phyloP scores from a whole-genome alignment of 2,329 filamentous ascomycete genomes.

The Talaromyces sp. region DNA sequence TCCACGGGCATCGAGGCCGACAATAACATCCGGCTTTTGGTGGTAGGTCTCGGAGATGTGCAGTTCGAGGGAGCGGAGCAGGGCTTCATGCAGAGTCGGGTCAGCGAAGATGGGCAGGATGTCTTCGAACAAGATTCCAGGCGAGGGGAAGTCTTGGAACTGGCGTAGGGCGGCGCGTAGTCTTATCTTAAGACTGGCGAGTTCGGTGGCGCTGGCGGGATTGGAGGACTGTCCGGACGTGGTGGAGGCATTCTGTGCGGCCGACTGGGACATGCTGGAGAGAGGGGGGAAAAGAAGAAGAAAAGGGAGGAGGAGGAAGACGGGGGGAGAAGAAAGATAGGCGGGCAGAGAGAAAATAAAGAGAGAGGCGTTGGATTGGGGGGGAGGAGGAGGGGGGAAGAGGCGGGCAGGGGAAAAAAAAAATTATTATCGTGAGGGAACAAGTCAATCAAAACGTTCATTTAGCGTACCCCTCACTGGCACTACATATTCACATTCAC shows the following conservation, averaged over 20 bases:
- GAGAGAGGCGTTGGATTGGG: conserved; percentile 1
- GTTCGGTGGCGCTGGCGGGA: conserved; percentile 47
- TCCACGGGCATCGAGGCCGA: conserved; percentile 88
- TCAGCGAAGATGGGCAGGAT: conserved; percentile 94
- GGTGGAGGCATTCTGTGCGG: conserved; percentile 30
- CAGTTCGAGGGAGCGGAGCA: conserved; percentile 80
- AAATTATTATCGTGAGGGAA: conserved; percentile 13
- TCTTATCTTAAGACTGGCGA: conserved; percentile 59
- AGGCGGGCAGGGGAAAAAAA: conserved; percentile 23
- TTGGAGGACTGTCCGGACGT: conserved; percentile 38
- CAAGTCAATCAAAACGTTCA: no score
- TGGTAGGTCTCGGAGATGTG: conserved; percentile 63
- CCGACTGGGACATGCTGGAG: conserved; percentile 35
- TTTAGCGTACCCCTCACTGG: background rate
- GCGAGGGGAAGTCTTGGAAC: conserved; percentile 85
- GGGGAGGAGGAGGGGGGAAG: conserved; percentile 21
- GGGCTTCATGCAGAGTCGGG: conserved; percentile 63
- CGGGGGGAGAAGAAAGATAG: background rate
- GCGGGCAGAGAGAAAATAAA: background rate
- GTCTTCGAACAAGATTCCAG: conserved; percentile 93
- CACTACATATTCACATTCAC: no score
- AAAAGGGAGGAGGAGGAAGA: conserved; percentile 12
- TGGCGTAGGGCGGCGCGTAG: conserved; percentile 70
- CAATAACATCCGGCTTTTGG: conserved; percentile 75
- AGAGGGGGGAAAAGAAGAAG: conserved; percentile 14